These are phyloP conservation scores for Wallacemonas sp. DNA, from an alignment of 208 protist genomes.

Conservation along the genomic window DNA sequence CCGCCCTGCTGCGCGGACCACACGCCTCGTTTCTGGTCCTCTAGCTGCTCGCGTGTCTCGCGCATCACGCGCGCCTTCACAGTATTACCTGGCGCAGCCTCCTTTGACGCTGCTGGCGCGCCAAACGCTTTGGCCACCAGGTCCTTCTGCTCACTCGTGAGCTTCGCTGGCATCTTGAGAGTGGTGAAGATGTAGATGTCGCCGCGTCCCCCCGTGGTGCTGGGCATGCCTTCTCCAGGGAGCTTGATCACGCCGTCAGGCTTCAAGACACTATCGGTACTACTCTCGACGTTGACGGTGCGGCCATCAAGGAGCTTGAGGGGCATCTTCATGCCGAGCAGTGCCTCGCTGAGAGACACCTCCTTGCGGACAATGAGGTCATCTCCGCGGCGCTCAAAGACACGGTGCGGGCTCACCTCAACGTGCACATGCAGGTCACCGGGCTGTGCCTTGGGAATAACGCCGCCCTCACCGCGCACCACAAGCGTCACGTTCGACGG, in stretches of 20 bases:
- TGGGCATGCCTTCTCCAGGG: constrained; percentile 85
- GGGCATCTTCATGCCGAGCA: constrained; percentile 87
- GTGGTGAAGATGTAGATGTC: constrained; percentile 83
- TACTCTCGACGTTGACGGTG: constrained; percentile 76
- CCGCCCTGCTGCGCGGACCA: constrained; percentile 65
- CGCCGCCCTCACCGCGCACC: constrained; percentile 95
- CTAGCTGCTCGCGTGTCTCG: constrained; percentile 72
- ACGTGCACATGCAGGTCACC: constrained; percentile 98
- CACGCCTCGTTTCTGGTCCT: constrained; percentile 68
- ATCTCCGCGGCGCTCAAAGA: constrained; percentile 93
- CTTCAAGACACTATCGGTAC: constrained; percentile 57
- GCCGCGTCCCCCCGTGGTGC: constrained; percentile 61
- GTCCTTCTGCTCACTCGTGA: constrained; percentile 65
- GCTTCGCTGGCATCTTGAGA: constrained; percentile 79
- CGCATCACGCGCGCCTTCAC: constrained; percentile 79
- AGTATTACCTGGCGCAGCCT: constrained; percentile 51
- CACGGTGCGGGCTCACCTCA: constrained; percentile 90
- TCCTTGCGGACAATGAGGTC: constrained; percentile 93
- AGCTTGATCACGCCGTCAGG: constrained; percentile 82
- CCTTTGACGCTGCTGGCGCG: constrained; percentile 26
- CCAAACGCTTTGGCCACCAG: constrained; percentile 73
- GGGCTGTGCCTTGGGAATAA: constrained; percentile 89
- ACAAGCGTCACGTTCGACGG: constrained; percentile 94
- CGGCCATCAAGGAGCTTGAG: constrained; percentile 93
- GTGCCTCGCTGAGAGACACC: constrained; percentile 93